A percentile compares a stretch with the other conserved stretches of the same genome.
phyloP scores from a whole-genome alignment of 306 rosid genomes.

The Sechiopsis laciniata region DNA sequence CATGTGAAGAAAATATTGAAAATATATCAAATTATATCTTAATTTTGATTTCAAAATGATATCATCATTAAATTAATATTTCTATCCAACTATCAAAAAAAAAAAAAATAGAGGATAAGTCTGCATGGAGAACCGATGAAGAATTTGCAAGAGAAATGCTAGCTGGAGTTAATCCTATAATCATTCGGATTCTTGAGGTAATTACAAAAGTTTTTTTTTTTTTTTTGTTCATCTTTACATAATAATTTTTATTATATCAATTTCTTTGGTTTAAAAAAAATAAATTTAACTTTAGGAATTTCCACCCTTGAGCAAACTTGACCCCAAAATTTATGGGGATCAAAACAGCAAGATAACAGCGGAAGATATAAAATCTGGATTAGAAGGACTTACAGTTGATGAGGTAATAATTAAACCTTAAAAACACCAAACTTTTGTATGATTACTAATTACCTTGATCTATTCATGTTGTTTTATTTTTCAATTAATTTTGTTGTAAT shows the following conservation, averaged over 20 bases:
- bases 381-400: conserved; percentile 50
- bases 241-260: no score
- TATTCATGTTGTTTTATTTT: no score
- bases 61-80: no score
- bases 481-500: conserved; percentile 28
- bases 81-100: no score
- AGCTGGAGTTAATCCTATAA: conserved; percentile 75
- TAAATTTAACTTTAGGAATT: conserved; percentile 38
- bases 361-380: conserved; percentile 38
- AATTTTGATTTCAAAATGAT: no score
- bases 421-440: background rate
- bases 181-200: conserved; percentile 39
- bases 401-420: conserved; percentile 31
- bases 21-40: no score
- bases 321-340: conserved; percentile 35
- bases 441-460: conserved; percentile 39
- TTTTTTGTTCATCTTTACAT: no score
- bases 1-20: no score
- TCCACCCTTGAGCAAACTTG: no score
- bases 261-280: no score
- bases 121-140: conserved; percentile 80
- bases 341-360: conserved; percentile 52
- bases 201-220: no score
- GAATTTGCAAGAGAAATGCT: conserved; percentile 86
- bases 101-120: background rate